A percentile compares a stretch with the other conserved stretches of the same genome.
Conservation (phyloP, 257 asterid species). For the Ligustrum vulgare region DNA sequence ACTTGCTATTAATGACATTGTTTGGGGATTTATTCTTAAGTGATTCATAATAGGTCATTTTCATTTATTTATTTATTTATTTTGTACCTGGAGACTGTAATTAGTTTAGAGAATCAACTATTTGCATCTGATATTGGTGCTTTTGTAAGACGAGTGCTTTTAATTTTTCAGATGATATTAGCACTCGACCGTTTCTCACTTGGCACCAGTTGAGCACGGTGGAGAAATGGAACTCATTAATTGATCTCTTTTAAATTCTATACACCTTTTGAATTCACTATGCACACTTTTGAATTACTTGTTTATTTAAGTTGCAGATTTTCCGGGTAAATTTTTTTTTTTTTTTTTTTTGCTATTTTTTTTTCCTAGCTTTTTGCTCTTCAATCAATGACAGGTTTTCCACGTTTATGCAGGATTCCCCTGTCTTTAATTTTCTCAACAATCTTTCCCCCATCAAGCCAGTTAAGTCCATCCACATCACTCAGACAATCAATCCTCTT, state of each 20-base stretch:
- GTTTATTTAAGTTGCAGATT: too few species aligned
- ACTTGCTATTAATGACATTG: background rate
- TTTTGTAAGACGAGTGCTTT: too few species aligned
- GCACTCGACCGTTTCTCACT: too few species aligned
- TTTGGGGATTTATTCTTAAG: background rate
- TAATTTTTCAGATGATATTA: too few species aligned
- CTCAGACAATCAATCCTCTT: slow-evolving; percentile 71
- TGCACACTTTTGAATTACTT: background rate
- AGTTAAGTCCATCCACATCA: slow-evolving; percentile 64
- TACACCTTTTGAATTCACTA: background rate
- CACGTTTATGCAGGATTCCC: slow-evolving; percentile 72
- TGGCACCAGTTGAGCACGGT: background rate
- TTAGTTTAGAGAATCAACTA: too few species aligned
- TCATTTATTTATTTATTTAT: background rate
- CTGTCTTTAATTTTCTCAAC: slow-evolving; percentile 82
- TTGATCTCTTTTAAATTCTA: background rate
- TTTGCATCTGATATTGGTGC: too few species aligned
- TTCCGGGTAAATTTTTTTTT: too few species aligned
- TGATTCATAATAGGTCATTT: background rate
- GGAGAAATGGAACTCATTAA: background rate
- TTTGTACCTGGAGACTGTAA: background rate
- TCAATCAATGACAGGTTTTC: background rate
- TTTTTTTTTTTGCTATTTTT: too few species aligned
- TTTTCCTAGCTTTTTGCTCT: slow-evolving; percentile 1
- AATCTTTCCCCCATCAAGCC: slow-evolving; percentile 88